A percentile compares a stretch with the other conserved stretches of the same genome.
Evolutionary conservation across 371 early-diverging fungal species (phyloP).

Genomic region (Chytridium lagenaria): DNA sequence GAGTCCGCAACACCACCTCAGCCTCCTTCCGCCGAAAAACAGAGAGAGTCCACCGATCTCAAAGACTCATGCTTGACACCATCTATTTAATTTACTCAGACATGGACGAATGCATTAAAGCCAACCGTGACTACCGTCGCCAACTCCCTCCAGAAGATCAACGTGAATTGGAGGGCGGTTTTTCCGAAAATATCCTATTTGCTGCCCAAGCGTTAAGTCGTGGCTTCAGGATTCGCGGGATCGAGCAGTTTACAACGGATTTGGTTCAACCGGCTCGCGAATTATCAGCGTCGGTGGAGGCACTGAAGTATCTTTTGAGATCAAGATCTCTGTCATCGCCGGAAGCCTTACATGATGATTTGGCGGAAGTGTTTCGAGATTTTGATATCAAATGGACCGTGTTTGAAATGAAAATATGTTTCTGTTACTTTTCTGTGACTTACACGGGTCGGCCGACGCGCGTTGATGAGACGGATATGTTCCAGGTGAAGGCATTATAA

Average conservation of each 20-base stretch:
- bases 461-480: constrained; percentile 55
- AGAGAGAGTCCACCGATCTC: constrained; percentile 59
- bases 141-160: constrained; percentile 66
- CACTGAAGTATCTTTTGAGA: constrained; percentile 55
- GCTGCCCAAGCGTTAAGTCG: constrained; percentile 64
- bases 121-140: constrained; percentile 54
- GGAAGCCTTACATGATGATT: constrained; percentile 24
- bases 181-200: constrained; percentile 66
- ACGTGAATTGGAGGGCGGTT: constrained; percentile 62
- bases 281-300: constrained; percentile 59
- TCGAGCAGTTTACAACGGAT: constrained; percentile 56
- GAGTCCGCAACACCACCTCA: constrained; percentile 39
- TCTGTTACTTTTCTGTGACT: constrained; percentile 64
- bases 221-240: constrained; percentile 69
- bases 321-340: constrained; percentile 26
- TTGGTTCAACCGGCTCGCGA: constrained; percentile 55
- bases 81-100: constrained; percentile 45
- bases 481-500: constrained; percentile 44
- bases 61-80: constrained; percentile 50
- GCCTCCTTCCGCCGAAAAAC: constrained; percentile 47
- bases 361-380: constrained; percentile 55
- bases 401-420: constrained; percentile 67
- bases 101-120: constrained; percentile 36
- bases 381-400: constrained; percentile 68
- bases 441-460: constrained; percentile 38